Percentiles rank a stretch among this genome's conserved stretches.
Conservation (phyloP, 306 rosid species). For the Dryas drummondii region DNA sequence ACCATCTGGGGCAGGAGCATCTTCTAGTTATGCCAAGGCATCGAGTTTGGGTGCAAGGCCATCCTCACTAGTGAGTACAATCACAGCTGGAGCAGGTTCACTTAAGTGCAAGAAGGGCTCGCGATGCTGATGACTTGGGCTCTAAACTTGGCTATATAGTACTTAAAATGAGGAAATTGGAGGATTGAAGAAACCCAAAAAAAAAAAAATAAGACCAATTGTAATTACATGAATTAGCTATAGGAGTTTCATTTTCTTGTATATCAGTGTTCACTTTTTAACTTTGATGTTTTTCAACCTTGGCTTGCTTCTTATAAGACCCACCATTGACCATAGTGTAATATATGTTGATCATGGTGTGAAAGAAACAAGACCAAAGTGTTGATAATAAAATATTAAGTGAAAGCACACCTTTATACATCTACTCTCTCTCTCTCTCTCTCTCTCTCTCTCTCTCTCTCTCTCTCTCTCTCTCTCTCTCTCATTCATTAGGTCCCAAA, state of each 20-base stretch:
- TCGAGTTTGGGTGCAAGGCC: conserved; percentile 82
- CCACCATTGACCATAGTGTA: conserved; percentile 8
- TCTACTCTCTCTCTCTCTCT: background rate
- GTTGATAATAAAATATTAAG: conserved; percentile 8
- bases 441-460: background rate
- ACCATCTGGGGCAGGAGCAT: conserved; percentile 67
- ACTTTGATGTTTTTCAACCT: conserved; percentile 45
- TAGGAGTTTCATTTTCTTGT: conserved; percentile 25
- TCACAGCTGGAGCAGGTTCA: conserved; percentile 74
- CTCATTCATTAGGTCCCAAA: background rate
- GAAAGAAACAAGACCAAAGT: conserved; percentile 21
- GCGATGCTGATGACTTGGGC: conserved; percentile 42
- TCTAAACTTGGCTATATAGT: background rate
- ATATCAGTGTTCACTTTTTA: conserved; percentile 17
- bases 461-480: background rate
- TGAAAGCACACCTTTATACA: conserved; percentile 1
- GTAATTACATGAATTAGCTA: conserved; percentile 29
- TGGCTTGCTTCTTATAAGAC: conserved; percentile 33
- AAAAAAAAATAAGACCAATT: conserved; percentile 8
- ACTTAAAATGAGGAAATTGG: background rate
- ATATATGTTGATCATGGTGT: background rate
- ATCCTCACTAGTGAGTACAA: conserved; percentile 54
- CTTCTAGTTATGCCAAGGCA: conserved; percentile 78
- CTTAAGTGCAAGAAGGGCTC: conserved; percentile 67
- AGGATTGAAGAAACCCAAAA: conserved; percentile 3